Evolutionary conservation across 352 stramenopile genomes (phyloP).

Genomic region (Pythium pectinolyticum): DNA sequence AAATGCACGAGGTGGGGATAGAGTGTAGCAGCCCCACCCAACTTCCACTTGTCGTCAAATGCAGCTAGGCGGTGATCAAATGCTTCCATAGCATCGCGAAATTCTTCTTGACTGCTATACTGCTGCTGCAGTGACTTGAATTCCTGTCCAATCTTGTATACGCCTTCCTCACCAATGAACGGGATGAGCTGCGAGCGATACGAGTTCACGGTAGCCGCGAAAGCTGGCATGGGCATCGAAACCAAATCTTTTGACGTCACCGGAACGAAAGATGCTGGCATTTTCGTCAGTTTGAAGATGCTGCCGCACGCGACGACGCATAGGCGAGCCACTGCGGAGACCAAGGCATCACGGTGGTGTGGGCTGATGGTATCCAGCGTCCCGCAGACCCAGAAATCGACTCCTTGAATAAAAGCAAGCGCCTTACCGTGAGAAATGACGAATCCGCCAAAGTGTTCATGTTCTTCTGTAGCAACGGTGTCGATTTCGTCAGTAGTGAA

Average conservation of each 20-base stretch:
- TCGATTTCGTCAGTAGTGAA: not conserved
- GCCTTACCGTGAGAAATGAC: not conserved
- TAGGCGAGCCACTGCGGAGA: not conserved
- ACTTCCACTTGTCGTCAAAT: not conserved
- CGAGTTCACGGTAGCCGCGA: not conserved
- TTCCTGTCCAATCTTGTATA: not conserved
- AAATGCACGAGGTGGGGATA: not conserved
- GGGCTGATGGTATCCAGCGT: not conserved
- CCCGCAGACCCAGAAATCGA: not conserved
- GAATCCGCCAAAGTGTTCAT: not conserved
- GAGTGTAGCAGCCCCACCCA: not conserved
- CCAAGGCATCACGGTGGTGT: not conserved
- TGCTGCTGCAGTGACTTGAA: not conserved
- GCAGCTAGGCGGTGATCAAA: not conserved
- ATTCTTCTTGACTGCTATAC: not conserved
- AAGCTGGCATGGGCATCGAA: not conserved
- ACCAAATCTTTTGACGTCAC: not conserved
- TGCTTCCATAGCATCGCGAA: not conserved
- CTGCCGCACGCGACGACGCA: not conserved
- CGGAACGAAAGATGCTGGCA: not conserved
- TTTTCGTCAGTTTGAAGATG: not conserved
- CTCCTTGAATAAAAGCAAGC: not conserved
- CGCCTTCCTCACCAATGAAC: not conserved
- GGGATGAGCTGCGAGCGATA: not conserved
- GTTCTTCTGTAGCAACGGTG: not conserved